Percentiles rank a stretch among this genome's conserved stretches.
These are phyloP conservation scores for Penicillium cinerascens DNA, from an alignment of 495 filamentous ascomycete species.

Conservation along the genomic window DNA sequence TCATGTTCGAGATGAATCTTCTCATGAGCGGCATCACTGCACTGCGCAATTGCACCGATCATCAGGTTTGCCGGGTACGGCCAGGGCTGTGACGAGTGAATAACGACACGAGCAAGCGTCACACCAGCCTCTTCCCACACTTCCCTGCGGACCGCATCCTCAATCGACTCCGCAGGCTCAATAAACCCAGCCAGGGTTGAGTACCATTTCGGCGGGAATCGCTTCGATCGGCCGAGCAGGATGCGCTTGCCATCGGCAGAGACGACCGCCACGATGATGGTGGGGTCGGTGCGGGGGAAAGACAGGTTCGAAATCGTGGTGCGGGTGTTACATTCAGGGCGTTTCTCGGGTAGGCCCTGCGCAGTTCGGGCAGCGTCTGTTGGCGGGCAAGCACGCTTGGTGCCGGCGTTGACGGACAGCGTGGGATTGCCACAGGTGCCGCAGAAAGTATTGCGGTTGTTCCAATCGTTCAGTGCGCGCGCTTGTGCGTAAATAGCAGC, in stretches of 20 bases:
- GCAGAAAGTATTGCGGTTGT: conserved; percentile 88
- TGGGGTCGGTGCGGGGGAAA: conserved; percentile 94
- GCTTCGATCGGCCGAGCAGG: conserved; percentile 78
- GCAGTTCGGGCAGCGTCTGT: conserved; percentile 54
- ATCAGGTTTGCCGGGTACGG: conserved; percentile 87
- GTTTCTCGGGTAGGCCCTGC: conserved; percentile 40
- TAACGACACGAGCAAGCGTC: conserved; percentile 75
- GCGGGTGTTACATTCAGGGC: conserved; percentile 70
- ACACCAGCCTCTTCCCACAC: conserved; percentile 96
- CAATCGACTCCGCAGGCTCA: conserved; percentile 90
- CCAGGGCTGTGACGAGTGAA: conserved; percentile 93
- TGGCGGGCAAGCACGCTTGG: conserved; percentile 85
- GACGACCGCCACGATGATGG: conserved; percentile 90
- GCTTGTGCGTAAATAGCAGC: conserved; percentile 91
- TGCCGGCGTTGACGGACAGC: conserved; percentile 81
- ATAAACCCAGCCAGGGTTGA: conserved; percentile 90
- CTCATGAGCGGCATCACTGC: conserved; percentile 72
- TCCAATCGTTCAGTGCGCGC: conserved; percentile 90
- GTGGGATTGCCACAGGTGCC: conserved; percentile 81
- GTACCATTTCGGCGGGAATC: conserved; percentile 84
- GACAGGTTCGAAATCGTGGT: conserved; percentile 67
- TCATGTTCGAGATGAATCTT: conserved; percentile 80
- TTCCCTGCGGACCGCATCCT: conserved; percentile 91
- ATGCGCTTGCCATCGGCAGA: conserved; percentile 68
- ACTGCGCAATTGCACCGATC: conserved; percentile 89